Evolutionary conservation across 495 filamentous ascomycete species (phyloP), one percentile per base, ranked within the genome.

Genomic region (Trichoderma virens): DNA sequence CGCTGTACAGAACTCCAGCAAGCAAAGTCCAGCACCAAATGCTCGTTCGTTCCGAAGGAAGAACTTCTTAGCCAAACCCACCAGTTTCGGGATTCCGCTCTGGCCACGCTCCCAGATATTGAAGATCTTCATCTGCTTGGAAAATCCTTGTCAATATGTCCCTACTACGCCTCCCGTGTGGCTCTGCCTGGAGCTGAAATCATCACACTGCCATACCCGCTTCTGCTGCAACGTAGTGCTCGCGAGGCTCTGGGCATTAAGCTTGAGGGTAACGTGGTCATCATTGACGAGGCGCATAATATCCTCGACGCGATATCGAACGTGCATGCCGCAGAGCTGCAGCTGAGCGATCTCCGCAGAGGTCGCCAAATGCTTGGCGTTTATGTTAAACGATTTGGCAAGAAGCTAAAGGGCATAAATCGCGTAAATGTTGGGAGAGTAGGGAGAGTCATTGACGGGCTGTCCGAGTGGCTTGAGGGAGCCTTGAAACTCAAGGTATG

Each of bases 261-360:
- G 32, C 74, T 98, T 11, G 92, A 93, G 68, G 88, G 85, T 7
- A 93, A 97, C 72, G 81, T 98, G 2, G 84, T 98, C 27, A 89
- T 98, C 51, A 90, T 98, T 67, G 94, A 98, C 69, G 94, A 98
- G 77, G 94, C 95, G 1, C 94, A 98, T 71, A 98, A 98, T 72
- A 83, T 98, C 34, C 97, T 97, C 86, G 92, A 97, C 73, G 90
- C 93, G 2, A 92, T 98, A 54, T 83, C 90, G 1, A 88, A 85
- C 27, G 93, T 97, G 61, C 85, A 98, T 70, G 95, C 94, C 1
- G 83, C 90, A 5, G 83, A 87, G 43, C 82, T 98, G 30, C 85
- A 86, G 11, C 78, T 93, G 5, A 72, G 71, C 27, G 92, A 97
- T 67, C 74, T 98, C 20, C 81, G 86, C 63, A 82, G 78, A 30